phyloP scores from a whole-genome alignment of 192 early-diverging fungal species.

The Entomortierella parvispora region DNA sequence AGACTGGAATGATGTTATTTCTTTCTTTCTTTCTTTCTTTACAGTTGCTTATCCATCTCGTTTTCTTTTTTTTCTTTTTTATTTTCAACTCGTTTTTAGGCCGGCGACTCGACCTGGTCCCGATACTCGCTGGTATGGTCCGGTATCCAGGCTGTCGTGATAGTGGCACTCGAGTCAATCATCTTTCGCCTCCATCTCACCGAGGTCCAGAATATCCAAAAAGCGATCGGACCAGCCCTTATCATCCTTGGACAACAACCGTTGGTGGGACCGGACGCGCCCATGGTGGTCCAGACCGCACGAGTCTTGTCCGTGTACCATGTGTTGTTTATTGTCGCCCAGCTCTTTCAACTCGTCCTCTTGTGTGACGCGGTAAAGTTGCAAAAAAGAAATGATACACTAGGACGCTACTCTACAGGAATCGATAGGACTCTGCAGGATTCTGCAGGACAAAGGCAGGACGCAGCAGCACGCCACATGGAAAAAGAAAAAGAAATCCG shows the following conservation, averaged over 20 bases:
- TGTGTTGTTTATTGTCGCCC: slow-evolving; percentile 87
- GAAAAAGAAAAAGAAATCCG: background rate
- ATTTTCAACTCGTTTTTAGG: slow-evolving; percentile 13
- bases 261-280: background rate
- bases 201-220: slow-evolving; percentile 29
- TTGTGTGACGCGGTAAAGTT: slow-evolving; percentile 81
- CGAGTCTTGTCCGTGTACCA: slow-evolving; percentile 80
- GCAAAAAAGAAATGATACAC: slow-evolving; percentile 2
- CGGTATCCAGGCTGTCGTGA: slow-evolving; percentile 62
- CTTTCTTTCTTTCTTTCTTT: background rate
- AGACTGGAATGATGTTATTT: too few species aligned
- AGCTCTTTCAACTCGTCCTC: slow-evolving; percentile 85
- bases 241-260: background rate
- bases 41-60: background rate
- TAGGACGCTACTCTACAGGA: too few species aligned
- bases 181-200: slow-evolving; percentile 54
- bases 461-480: background rate
- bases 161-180: slow-evolving; percentile 63
- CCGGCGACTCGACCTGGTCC: slow-evolving; percentile 51
- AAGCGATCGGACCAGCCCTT: background rate
- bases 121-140: slow-evolving; percentile 47
- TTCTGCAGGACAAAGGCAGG: background rate
- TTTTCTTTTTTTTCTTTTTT: background rate
- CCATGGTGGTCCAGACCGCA: slow-evolving; percentile 41
- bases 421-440: background rate